Conservation (phyloP, 1,139 yeast genomes). For the Diutina siamensis region DNA sequence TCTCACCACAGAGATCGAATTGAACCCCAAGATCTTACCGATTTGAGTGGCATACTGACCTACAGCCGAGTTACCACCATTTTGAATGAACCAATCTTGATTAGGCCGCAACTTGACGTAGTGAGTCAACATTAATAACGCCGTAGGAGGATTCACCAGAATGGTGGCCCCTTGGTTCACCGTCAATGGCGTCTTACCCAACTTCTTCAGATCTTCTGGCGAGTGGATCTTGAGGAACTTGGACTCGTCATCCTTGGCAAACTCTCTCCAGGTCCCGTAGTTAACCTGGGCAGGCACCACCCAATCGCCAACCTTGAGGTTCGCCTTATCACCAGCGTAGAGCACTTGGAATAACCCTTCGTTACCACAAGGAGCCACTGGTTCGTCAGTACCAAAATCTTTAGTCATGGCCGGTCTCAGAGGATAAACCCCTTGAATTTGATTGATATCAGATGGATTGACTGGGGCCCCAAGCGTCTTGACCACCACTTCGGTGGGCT, state of each 20-base stretch:
- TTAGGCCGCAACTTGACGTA: slow-evolving; percentile 53
- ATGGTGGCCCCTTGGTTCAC: slow-evolving; percentile 77
- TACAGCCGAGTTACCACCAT: slow-evolving; percentile 94
- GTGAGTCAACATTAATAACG: slow-evolving; percentile 76
- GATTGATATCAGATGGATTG: slow-evolving; percentile 87
- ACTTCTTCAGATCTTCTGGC: slow-evolving; percentile 22
- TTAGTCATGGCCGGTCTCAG: slow-evolving; percentile 56
- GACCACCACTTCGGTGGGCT: slow-evolving; percentile 37
- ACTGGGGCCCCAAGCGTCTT: slow-evolving; percentile 77
- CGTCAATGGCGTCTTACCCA: slow-evolving; percentile 31
- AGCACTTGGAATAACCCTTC: slow-evolving; percentile 87
- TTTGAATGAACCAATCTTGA: slow-evolving; percentile 86
- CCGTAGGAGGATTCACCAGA: slow-evolving; percentile 86
- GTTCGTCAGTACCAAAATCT: slow-evolving; percentile 37
- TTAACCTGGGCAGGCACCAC: slow-evolving; percentile 75
- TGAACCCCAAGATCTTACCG: slow-evolving; percentile 64
- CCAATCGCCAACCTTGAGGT: slow-evolving; percentile 71
- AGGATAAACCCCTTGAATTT: slow-evolving; percentile 88
- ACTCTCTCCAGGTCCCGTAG: slow-evolving; percentile 94
- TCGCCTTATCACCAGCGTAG: slow-evolving; percentile 52
- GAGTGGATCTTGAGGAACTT: slow-evolving; percentile 43
- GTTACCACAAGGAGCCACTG: slow-evolving; percentile 78
- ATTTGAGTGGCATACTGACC: slow-evolving; percentile 91
- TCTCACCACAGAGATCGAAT: slow-evolving; percentile 80
- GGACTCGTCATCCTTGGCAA: slow-evolving; percentile 42